Conservation (phyloP, 1,284 basidiomycete genomes). For the Ustanciosporium gigantosporum region DNA sequence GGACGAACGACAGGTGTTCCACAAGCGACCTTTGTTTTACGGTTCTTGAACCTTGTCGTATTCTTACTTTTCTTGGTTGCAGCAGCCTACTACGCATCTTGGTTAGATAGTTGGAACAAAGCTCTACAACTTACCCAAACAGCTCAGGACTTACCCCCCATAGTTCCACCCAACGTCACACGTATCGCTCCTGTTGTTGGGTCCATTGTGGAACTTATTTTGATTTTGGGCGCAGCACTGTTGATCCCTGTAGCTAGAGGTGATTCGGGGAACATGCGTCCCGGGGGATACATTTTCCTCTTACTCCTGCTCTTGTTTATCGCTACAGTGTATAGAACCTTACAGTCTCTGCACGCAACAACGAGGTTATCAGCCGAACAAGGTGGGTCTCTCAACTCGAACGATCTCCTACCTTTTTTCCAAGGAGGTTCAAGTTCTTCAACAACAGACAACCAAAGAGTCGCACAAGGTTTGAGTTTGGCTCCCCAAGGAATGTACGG, state of each 20-base stretch:
- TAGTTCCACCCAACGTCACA: slow-evolving; percentile 20
- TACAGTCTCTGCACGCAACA: slow-evolving; percentile 38
- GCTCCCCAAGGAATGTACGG: slow-evolving; percentile 48
- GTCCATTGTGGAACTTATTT: slow-evolving; percentile 23
- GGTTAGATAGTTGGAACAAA: slow-evolving; percentile 31
- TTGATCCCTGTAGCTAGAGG: slow-evolving; percentile 43
- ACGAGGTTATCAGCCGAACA: slow-evolving; percentile 20
- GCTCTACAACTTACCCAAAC: slow-evolving; percentile 27
- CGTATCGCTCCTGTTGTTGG: slow-evolving; percentile 36
- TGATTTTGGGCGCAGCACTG: slow-evolving; percentile 34
- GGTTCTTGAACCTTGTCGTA: slow-evolving; percentile 42
- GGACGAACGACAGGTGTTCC: slow-evolving; percentile 29
- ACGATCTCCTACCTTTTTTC: slow-evolving; percentile 37
- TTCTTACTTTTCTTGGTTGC: slow-evolving; percentile 40
- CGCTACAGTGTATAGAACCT: slow-evolving; percentile 26
- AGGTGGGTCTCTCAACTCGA: slow-evolving; percentile 11
- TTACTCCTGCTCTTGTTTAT: slow-evolving; percentile 39
- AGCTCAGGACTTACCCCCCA: slow-evolving; percentile 22
- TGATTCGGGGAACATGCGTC: slow-evolving; percentile 19
- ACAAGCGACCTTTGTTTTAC: slow-evolving; percentile 17
- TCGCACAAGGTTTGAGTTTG: slow-evolving; percentile 17
- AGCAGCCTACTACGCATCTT: slow-evolving; percentile 28
- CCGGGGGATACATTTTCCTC: slow-evolving; percentile 37
- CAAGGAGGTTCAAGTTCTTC: slow-evolving; percentile 16
- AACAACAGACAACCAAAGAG: slow-evolving; percentile 12